Conservation (phyloP, 2,329 filamentous ascomycete species). For the Pyrenochaeta sp. region DNA sequence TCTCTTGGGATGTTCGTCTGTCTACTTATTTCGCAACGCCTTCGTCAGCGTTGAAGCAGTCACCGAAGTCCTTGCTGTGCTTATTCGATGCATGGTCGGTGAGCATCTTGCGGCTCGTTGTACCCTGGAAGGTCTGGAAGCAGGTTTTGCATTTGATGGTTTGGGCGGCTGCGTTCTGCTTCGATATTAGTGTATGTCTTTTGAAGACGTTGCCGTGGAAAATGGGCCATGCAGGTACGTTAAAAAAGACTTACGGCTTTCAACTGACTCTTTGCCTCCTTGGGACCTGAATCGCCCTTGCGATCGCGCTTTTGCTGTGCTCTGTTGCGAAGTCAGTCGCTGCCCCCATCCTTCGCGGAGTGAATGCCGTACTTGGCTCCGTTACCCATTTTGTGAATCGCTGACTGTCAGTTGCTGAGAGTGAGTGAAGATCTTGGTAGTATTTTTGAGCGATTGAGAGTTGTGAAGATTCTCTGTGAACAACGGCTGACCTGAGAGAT, state of each 20-base stretch:
- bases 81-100: slow-evolving; percentile 78
- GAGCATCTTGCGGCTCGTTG: slow-evolving; percentile 75
- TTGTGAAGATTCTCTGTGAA: slow-evolving; percentile 18
- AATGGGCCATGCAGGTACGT: not conserved
- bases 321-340: slow-evolving; percentile 33
- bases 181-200: not conserved
- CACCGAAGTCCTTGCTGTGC: slow-evolving; percentile 80
- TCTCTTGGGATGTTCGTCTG: not conserved
- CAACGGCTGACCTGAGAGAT: slow-evolving; percentile 28
- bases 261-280: slow-evolving; percentile 47
- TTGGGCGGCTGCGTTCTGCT: slow-evolving; percentile 76
- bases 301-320: slow-evolving; percentile 52
- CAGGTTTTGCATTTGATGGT: slow-evolving; percentile 80
- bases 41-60: slow-evolving; percentile 68
- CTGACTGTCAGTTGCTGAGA: slow-evolving; percentile 21
- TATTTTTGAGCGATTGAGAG: slow-evolving; percentile 11
- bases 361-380: slow-evolving; percentile 44
- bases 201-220: not conserved
- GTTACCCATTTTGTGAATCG: slow-evolving; percentile 45
- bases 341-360: slow-evolving; percentile 3
- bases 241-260: slow-evolving; percentile 40
- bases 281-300: slow-evolving; percentile 40
- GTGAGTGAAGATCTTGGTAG: slow-evolving; percentile 18
- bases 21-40: slow-evolving; percentile 38
- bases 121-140: slow-evolving; percentile 82